These are phyloP conservation scores for Tolypocladium sp. DNA, from an alignment of 2,329 filamentous ascomycete genomes.

Conservation along the genomic window DNA sequence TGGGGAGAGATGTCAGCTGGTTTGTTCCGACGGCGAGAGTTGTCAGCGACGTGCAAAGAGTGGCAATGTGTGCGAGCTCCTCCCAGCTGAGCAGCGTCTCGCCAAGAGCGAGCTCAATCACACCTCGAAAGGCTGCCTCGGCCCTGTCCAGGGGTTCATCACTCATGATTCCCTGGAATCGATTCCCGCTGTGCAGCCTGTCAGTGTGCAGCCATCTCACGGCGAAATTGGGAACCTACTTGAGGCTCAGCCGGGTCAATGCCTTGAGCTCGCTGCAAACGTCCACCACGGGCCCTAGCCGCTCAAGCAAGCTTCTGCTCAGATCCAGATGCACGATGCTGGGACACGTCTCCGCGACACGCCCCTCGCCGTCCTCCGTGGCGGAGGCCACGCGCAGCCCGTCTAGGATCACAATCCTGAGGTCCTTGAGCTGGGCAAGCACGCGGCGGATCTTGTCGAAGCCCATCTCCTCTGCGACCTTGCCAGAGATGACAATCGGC, in stretches of 20 bases:
- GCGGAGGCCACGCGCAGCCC: constrained; percentile 51
- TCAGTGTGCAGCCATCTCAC: not conserved
- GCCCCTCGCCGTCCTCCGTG: constrained; percentile 19
- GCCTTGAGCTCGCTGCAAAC: constrained; percentile 64
- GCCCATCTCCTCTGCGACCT: constrained; percentile 86
- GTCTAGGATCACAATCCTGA: constrained; percentile 77
- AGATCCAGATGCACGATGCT: constrained; percentile 73
- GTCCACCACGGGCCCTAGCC: constrained; percentile 54
- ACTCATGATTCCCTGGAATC: constrained; percentile 42
- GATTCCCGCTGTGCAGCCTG: constrained; percentile 55
- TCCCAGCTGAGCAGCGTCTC: constrained; percentile 59
- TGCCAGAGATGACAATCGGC: constrained; percentile 62
- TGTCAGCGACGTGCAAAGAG: constrained; percentile 42
- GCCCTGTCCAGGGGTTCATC: constrained; percentile 19
- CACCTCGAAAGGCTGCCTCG: constrained; percentile 33
- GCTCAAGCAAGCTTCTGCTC: constrained; percentile 71
- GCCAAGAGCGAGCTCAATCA: constrained; percentile 56
- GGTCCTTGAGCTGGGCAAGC: constrained; percentile 67
- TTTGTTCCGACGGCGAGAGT: constrained; percentile 48
- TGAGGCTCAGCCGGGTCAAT: constrained; percentile 58
- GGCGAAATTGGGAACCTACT: constrained; percentile 40
- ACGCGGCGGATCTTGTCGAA: constrained; percentile 85
- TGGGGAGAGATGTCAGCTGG: constrained; percentile 42
- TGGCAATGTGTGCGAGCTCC: constrained; percentile 46
- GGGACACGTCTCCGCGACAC: constrained; percentile 45